phyloP scores from a whole-genome alignment of 2,329 filamentous ascomycete species.

The Trichophyton simii region DNA sequence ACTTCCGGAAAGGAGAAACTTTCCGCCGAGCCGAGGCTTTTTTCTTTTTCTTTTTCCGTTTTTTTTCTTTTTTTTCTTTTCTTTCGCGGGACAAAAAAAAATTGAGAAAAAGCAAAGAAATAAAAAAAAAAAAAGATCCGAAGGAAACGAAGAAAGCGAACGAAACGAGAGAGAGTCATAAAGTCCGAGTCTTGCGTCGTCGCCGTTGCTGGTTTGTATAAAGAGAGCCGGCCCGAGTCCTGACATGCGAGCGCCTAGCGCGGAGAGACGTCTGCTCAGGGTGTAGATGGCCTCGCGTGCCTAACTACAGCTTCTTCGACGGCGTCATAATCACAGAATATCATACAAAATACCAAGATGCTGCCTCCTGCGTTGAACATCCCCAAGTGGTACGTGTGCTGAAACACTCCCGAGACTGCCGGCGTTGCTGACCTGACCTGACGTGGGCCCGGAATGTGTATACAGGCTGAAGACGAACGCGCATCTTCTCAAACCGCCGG shows the following conservation, averaged over 20 bases:
- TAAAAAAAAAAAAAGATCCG: not conserved
- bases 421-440: not conserved
- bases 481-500: constrained; percentile 80
- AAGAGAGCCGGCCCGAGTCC: not conserved
- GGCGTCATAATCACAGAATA: not conserved
- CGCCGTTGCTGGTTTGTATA: not conserved
- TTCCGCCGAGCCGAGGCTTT: not conserved
- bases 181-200: not conserved
- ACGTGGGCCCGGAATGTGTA: not conserved
- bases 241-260: not conserved
- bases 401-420: too few species aligned
- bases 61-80: not conserved
- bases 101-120: not conserved
- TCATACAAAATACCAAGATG: constrained; percentile 15
- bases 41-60: not conserved
- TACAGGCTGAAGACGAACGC: constrained; percentile 71
- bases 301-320: not conserved
- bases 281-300: not conserved
- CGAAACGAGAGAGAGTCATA: not conserved
- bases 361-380: constrained; percentile 33
- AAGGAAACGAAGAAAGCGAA: not conserved
- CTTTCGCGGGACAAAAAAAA: constrained; percentile 20
- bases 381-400: constrained; percentile 30
- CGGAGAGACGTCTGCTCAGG: not conserved
- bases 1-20: not conserved